Evolutionary conservation across 2,329 filamentous ascomycete genomes (phyloP).

Genomic region (Pseudofabraea citricarpa): DNA sequence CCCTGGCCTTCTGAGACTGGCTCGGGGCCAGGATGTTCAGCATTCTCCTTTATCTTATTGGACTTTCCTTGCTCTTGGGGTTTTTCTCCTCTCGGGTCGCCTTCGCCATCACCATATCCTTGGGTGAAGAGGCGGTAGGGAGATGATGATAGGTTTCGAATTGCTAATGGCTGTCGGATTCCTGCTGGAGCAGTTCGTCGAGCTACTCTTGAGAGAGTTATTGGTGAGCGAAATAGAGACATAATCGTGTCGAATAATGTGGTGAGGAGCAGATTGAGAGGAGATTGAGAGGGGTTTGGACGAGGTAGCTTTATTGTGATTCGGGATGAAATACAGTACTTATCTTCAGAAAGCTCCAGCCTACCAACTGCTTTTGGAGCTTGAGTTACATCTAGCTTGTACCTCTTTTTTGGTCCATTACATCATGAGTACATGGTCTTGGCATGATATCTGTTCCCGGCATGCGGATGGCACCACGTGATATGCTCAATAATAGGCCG

Average conservation of each 20-base stretch:
- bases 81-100: constrained; percentile 30
- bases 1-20: constrained; percentile 36
- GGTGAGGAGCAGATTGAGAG: neutral
- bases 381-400: too few species aligned
- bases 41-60: constrained; percentile 26
- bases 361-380: too few species aligned
- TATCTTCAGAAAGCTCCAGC: too few species aligned
- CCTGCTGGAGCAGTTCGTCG: constrained; percentile 6
- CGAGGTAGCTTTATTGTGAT: too few species aligned
- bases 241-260: constrained; percentile 2
- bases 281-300: neutral
- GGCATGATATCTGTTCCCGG: too few species aligned
- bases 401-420: too few species aligned
- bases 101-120: constrained; percentile 37
- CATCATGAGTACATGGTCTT: too few species aligned
- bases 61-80: constrained; percentile 32
- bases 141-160: constrained; percentile 15
- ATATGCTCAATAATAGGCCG: too few species aligned
- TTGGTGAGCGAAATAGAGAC: constrained; percentile 13
- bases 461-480: too few species aligned
- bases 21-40: constrained; percentile 39
- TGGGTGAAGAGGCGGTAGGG: constrained; percentile 12
- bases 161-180: constrained; percentile 8
- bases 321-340: too few species aligned
- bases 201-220: constrained; percentile 10